phyloP scores from a whole-genome alignment of 129 eudicot species.

The Pulicaria dysenterica region DNA sequence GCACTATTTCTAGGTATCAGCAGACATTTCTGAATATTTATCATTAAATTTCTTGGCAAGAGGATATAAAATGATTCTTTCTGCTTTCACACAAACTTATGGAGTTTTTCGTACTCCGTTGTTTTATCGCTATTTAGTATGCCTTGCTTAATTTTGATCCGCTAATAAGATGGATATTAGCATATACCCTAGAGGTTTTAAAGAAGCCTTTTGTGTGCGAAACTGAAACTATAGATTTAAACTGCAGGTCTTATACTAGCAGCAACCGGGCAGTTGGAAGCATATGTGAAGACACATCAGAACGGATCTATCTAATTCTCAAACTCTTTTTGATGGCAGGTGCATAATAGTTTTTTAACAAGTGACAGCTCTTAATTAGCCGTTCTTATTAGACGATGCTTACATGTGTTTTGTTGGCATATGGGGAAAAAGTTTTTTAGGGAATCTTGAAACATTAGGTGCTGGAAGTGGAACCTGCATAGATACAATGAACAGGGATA shows the following conservation, averaged over 20 bases:
- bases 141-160: background rate
- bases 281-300: conserved; percentile 55
- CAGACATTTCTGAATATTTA: conserved; percentile 3
- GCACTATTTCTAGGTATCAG: conserved; percentile 79
- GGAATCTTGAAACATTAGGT: conserved; percentile 21
- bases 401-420: conserved; percentile 14
- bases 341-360: conserved; percentile 11
- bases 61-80: background rate
- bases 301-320: conserved; percentile 52
- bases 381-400: background rate
- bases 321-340: conserved; percentile 24
- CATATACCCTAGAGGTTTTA: too few species aligned
- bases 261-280: conserved; percentile 74
- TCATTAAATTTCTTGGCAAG: background rate
- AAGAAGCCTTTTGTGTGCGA: background rate
- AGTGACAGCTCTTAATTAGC: background rate
- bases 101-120: background rate
- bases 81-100: conserved; percentile 2
- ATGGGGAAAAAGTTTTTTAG: conserved; percentile 12
- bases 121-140: background rate
- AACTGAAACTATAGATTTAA: conserved; percentile 20
- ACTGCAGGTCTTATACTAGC: conserved; percentile 87
- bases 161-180: too few species aligned
- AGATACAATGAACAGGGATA: conserved; percentile 19
- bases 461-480: conserved; percentile 20